phyloP scores from a whole-genome alignment of 2,329 filamentous ascomycete genomes.

The Microdochium bolleyi region DNA sequence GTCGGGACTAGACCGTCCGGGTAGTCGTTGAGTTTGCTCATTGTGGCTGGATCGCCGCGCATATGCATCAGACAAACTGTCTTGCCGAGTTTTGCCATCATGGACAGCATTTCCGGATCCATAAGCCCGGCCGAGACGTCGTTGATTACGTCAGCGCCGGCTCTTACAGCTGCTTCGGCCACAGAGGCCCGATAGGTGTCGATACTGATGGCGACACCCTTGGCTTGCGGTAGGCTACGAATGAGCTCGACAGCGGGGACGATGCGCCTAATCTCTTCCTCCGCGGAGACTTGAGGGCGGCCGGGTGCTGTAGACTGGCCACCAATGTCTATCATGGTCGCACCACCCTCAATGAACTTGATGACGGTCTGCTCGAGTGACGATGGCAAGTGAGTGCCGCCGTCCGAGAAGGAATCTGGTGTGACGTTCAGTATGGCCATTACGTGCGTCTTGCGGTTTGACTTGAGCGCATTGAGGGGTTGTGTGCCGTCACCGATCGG shows the following conservation, averaged over 20 bases:
- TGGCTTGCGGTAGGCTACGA: constrained; percentile 55
- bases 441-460: constrained; percentile 59
- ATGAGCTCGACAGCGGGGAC: constrained; percentile 72
- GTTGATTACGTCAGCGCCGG: constrained; percentile 89
- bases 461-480: constrained; percentile 50
- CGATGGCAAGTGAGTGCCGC: constrained; percentile 52
- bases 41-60: constrained; percentile 78
- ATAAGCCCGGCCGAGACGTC: constrained; percentile 80
- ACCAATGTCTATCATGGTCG: constrained; percentile 83
- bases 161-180: constrained; percentile 64
- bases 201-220: constrained; percentile 67
- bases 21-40: constrained; percentile 64
- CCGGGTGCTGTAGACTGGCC: constrained; percentile 87
- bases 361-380: constrained; percentile 52
- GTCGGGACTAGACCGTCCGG: constrained; percentile 57
- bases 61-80: constrained; percentile 88
- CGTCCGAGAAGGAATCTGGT: constrained; percentile 95
- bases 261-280: constrained; percentile 71
- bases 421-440: constrained; percentile 97
- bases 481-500: constrained; percentile 40
- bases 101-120: constrained; percentile 74
- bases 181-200: constrained; percentile 89
- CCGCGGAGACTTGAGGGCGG: constrained; percentile 56
- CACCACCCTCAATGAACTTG: constrained; percentile 58
- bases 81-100: constrained; percentile 68